These are phyloP conservation scores for Cutaneotrichosporon sp. DNA, from an alignment of 1,284 basidiomycete species.

Conservation along the genomic window DNA sequence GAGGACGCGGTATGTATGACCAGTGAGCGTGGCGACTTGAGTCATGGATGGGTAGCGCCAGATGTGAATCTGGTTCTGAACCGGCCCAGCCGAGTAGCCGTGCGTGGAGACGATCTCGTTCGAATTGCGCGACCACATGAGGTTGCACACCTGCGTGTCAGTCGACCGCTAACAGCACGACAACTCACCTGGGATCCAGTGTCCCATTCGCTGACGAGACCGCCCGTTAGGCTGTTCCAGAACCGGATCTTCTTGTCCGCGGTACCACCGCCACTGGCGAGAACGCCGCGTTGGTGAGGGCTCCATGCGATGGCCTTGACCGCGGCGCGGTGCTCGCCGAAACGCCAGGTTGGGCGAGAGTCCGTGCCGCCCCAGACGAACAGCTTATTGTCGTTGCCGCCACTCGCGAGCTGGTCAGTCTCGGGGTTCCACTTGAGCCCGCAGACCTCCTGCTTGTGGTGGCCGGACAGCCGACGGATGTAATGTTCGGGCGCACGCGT, in stretches of 20 bases:
- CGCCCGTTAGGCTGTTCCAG: constrained; percentile 90
- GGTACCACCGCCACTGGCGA: constrained; percentile 96
- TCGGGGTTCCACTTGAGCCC: constrained; percentile 84
- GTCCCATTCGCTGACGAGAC: constrained; percentile 76
- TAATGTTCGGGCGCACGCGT: constrained; percentile 68
- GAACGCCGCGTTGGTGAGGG: constrained; percentile 83
- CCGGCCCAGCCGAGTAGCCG: constrained; percentile 86
- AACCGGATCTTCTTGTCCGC: constrained; percentile 96
- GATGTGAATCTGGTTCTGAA: constrained; percentile 97
- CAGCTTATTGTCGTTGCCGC: constrained; percentile 98
- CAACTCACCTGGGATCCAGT: constrained; percentile 80
- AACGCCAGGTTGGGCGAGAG: constrained; percentile 77
- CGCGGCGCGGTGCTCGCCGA: constrained; percentile 92
- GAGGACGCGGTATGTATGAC: constrained; percentile 89
- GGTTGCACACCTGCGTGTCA: constrained; percentile 78
- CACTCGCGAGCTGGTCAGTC: constrained; percentile 76
- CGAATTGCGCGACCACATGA: constrained; percentile 91
- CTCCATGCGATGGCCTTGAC: constrained; percentile 99
- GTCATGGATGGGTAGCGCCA: constrained; percentile 93
- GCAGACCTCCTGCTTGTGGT: constrained; percentile 91
- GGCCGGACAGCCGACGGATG: constrained; percentile 68
- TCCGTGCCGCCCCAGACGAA: constrained; percentile 81
- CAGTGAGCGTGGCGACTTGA: constrained; percentile 89
- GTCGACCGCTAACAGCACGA: no score
- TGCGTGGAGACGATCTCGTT: constrained; percentile 98